Evolutionary conservation across 2,329 filamentous ascomycete genomes (phyloP).

Genomic region (Xylaria sp.): DNA sequence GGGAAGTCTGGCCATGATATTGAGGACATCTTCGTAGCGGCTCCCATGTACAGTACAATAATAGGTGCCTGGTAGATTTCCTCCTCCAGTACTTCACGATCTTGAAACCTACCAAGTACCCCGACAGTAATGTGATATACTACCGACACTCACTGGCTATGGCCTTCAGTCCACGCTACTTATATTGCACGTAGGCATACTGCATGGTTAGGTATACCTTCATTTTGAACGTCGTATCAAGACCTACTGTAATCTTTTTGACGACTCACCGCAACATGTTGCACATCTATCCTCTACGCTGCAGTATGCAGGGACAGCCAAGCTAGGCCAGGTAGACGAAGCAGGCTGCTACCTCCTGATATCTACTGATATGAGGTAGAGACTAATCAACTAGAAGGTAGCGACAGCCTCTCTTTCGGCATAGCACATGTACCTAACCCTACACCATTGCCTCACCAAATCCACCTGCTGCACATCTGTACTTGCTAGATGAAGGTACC

Average conservation of each 20-base stretch:
- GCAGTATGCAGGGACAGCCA: slow-evolving; percentile 19
- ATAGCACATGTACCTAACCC: slow-evolving; percentile 21
- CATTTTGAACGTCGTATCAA: not conserved
- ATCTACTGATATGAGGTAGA: too few species aligned
- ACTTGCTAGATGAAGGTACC: slow-evolving; percentile 19
- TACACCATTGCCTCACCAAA: slow-evolving; percentile 17
- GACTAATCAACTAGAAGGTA: not conserved
- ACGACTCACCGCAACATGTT: slow-evolving; percentile 32
- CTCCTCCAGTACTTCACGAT: not conserved
- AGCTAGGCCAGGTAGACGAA: slow-evolving; percentile 14
- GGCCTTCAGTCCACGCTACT: not conserved
- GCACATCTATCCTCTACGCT: slow-evolving; percentile 18
- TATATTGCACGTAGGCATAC: not conserved
- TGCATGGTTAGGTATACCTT: not conserved
- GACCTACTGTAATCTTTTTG: not conserved
- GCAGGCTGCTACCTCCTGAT: not conserved
- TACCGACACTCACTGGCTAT: not conserved
- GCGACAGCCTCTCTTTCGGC: slow-evolving; percentile 4
- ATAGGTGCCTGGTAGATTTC: too few species aligned
- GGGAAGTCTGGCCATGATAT: not conserved
- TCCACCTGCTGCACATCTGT: not conserved
- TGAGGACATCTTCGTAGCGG: not conserved
- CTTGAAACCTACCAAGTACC: not conserved
- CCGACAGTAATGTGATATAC: not conserved
- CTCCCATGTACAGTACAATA: not conserved